A percentile compares a stretch with the other conserved stretches of the same genome.
These are phyloP conservation scores for Fraxinus pennsylvanica DNA, from an alignment of 257 asterid species.

Conservation along the genomic window DNA sequence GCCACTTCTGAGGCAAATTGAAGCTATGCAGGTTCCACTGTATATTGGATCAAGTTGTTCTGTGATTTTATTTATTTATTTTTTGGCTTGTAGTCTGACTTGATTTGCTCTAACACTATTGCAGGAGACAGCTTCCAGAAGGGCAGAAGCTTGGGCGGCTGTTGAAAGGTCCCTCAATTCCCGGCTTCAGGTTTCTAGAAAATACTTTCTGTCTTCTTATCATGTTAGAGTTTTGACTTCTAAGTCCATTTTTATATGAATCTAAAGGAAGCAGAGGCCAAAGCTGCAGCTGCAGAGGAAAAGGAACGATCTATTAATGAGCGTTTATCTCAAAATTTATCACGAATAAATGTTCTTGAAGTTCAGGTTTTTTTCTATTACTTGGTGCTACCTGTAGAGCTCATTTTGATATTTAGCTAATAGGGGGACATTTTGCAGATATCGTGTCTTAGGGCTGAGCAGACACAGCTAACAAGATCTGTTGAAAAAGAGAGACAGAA, in stretches of 20 bases:
- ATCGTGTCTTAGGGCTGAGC: conserved; percentile 98
- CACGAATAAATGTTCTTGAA: conserved; percentile 97
- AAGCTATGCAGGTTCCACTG: conserved; percentile 88
- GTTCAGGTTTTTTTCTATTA: conserved; percentile 69
- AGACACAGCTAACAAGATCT: conserved; percentile 84
- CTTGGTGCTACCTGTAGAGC: conserved; percentile 17
- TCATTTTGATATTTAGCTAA: conserved; percentile 40
- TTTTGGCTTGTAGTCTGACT: conserved; percentile 17
- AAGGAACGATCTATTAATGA: conserved; percentile 89
- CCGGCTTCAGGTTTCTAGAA: conserved; percentile 82
- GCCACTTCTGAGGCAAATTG: conserved; percentile 98
- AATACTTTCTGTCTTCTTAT: conserved; percentile 22
- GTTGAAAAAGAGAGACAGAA: conserved; percentile 93
- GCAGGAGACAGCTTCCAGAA: conserved; percentile 91
- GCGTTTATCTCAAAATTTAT: conserved; percentile 90
- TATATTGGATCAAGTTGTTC: conserved; percentile 18
- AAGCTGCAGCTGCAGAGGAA: conserved; percentile 94
- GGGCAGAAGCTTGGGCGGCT: conserved; percentile 98
- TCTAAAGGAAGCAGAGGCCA: conserved; percentile 91
- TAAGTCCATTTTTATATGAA: conserved; percentile 21
- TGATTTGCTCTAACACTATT: conserved; percentile 26
- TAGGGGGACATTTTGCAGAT: conserved; percentile 52
- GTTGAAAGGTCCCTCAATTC: conserved; percentile 87
- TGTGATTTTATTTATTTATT: neutral
- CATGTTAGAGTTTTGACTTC: conserved; percentile 14